Evolutionary conservation across 2,329 filamentous ascomycete species (phyloP).

Genomic region (Chaetomium olivaceum): DNA sequence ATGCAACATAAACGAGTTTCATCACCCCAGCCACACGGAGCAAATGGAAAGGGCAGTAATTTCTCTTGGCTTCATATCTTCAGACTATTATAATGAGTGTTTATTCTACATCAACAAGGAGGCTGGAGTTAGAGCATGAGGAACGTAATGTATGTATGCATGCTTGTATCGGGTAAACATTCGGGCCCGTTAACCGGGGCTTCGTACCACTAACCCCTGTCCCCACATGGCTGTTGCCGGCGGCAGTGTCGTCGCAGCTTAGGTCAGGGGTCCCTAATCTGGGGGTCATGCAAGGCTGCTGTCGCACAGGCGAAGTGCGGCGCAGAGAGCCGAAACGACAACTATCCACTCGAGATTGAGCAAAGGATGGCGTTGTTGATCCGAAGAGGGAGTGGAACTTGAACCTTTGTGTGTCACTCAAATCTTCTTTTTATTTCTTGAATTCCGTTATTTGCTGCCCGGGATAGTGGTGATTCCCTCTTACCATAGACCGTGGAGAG

Average conservation of each 20-base stretch:
- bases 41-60: neutral
- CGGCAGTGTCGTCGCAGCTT: slow-evolving; percentile 9
- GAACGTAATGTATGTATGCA: neutral
- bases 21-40: no score
- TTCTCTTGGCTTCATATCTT: neutral
- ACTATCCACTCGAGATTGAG: neutral
- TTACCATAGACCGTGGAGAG: neutral
- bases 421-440: neutral
- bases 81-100: neutral
- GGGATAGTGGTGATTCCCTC: neutral
- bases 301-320: slow-evolving; percentile 5
- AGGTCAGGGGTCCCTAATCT: neutral
- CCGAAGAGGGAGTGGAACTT: neutral
- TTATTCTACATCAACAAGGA: neutral
- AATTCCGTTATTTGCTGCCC: neutral
- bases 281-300: slow-evolving; percentile 4
- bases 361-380: neutral
- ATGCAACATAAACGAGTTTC: neutral
- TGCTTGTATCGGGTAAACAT: neutral
- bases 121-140: no score
- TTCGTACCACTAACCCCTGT: neutral
- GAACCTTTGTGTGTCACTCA: neutral
- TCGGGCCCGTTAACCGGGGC: neutral
- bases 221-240: slow-evolving; percentile 14
- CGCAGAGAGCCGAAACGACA: slow-evolving; percentile 12